These are phyloP conservation scores for Fagopyrum esculentum DNA, from an alignment of 148 eudicot genomes.

Conservation along the genomic window DNA sequence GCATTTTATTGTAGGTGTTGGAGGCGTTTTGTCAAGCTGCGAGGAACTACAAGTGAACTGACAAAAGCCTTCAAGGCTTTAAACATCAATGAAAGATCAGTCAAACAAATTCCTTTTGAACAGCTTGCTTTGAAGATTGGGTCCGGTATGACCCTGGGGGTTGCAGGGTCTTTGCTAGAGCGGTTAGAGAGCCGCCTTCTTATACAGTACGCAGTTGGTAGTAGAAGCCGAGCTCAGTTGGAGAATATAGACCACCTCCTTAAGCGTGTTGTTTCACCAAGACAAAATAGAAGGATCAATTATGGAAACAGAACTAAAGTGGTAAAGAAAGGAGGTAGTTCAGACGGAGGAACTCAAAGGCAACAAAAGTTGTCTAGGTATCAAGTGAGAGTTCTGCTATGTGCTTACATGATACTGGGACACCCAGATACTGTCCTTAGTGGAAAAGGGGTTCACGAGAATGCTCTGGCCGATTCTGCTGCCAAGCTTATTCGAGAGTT, in stretches of 20 bases:
- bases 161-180: constrained; percentile 59
- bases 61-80: constrained; percentile 45
- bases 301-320: constrained; percentile 29
- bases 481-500: constrained; percentile 67
- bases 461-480: constrained; percentile 71
- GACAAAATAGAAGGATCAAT: constrained; percentile 45
- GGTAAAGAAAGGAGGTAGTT: constrained; percentile 33
- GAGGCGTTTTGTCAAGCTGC: constrained; percentile 50
- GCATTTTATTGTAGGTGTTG: constrained; percentile 47
- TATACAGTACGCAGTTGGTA: constrained; percentile 24
- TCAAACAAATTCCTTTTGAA: constrained; percentile 77
- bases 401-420: constrained; percentile 91
- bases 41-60: constrained; percentile 61
- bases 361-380: constrained; percentile 54
- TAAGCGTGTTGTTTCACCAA: constrained; percentile 72
- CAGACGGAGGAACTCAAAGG: constrained; percentile 27
- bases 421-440: constrained; percentile 97
- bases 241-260: constrained; percentile 87
- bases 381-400: constrained; percentile 78
- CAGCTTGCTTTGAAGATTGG: constrained; percentile 72
- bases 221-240: constrained; percentile 24
- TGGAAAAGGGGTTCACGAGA: constrained; percentile 74
- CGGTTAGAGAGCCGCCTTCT: constrained; percentile 66
- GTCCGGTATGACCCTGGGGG: constrained; percentile 47
- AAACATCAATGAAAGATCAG: constrained; percentile 45